Evolutionary conservation across 306 rosid genomes (phyloP).

Genomic region (Quercus berberidifolia): DNA sequence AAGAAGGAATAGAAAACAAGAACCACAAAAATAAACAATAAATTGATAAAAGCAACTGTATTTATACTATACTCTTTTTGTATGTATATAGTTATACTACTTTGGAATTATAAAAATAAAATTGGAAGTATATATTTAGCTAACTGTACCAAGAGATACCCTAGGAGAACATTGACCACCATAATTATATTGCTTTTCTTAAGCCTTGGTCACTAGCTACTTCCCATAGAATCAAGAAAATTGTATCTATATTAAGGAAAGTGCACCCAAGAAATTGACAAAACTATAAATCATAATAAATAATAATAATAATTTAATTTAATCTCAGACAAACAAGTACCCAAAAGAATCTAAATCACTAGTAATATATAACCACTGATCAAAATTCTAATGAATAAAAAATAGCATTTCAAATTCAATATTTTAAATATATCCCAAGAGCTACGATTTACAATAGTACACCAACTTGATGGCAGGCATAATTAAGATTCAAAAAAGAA

Average conservation of each 20-base stretch:
- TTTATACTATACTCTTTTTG: too few species aligned
- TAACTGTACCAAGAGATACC: too few species aligned
- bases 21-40: too few species aligned
- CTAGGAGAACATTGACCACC: too few species aligned
- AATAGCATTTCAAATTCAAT: not conserved
- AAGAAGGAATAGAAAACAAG: too few species aligned
- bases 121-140: too few species aligned
- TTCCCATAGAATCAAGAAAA: not conserved
- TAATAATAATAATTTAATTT: not conserved
- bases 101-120: too few species aligned
- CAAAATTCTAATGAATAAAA: not conserved
- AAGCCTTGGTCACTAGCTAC: not conserved
- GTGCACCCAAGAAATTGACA: not conserved
- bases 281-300: not conserved
- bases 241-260: not conserved
- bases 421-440: not conserved
- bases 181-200: too few species aligned
- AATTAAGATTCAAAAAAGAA: not conserved
- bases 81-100: too few species aligned
- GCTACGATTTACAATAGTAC: not conserved
- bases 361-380: not conserved
- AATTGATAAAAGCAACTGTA: too few species aligned
- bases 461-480: not conserved
- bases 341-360: not conserved
- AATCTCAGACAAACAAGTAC: not conserved